A percentile compares a stretch with the other conserved stretches of the same genome.
Evolutionary conservation across 2,329 filamentous ascomycete species (phyloP).

Genomic region (Daldinia sp.): DNA sequence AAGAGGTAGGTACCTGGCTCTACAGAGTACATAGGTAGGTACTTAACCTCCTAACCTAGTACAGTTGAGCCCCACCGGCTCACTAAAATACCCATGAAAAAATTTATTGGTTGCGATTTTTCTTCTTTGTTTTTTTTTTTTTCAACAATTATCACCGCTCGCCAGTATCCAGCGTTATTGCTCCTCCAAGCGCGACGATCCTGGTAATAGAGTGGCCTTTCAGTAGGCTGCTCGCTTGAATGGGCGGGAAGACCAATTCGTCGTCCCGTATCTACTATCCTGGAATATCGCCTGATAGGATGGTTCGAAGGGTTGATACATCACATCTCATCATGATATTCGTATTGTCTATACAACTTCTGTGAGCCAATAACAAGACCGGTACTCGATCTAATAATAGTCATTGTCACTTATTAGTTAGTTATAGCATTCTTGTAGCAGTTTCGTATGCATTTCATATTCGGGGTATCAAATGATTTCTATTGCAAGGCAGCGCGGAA

Average conservation of each 20-base stretch:
- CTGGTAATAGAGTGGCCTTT: conserved; percentile 45
- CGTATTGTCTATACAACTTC: background rate
- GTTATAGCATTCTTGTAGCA: background rate
- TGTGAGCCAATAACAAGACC: no score
- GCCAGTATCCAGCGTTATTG: conserved; percentile 42
- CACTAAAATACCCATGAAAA: background rate
- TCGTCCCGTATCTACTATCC: conserved; percentile 89
- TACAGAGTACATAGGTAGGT: no score
- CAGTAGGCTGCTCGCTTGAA: conserved; percentile 44
- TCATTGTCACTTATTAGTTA: background rate
- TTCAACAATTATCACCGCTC: conserved; percentile 42
- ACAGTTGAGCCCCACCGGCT: no score
- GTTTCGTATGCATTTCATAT: conserved; percentile 12
- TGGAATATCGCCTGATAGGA: conserved; percentile 79
- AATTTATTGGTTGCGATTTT: conserved; percentile 24
- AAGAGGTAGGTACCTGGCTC: no score
- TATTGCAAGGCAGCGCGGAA: conserved; percentile 47
- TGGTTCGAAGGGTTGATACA: conserved; percentile 87
- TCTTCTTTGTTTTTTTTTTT: conserved; percentile 37
- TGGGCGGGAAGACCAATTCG: conserved; percentile 48
- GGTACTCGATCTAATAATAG: background rate
- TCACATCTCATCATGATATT: conserved; percentile 25
- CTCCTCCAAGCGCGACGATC: conserved; percentile 46
- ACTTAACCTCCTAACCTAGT: no score
- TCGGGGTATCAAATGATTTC: conserved; percentile 35